Evolutionary conservation across 768 basidiomycete genomes (phyloP).

Genomic region (Lactarius sanguifluus): DNA sequence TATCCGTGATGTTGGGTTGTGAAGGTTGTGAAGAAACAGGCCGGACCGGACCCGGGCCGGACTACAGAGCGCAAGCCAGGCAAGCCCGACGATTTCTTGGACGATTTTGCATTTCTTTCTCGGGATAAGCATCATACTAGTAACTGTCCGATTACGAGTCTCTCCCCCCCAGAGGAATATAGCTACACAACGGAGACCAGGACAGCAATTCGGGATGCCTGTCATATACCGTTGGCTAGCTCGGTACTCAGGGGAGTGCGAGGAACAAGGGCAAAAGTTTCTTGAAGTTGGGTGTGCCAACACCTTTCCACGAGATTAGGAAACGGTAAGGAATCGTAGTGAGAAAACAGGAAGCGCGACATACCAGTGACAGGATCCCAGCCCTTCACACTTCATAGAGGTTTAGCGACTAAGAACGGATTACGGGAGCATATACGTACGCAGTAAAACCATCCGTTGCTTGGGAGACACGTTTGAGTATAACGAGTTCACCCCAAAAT

Average conservation of each 20-base stretch:
- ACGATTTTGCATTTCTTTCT: not conserved
- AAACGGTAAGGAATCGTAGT: not conserved
- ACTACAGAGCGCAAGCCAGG: too few species aligned
- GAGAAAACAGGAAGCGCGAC: not conserved
- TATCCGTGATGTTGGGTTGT: too few species aligned
- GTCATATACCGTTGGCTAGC: not conserved
- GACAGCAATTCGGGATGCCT: not conserved
- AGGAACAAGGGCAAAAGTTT: slow-evolving; percentile 33
- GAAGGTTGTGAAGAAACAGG: too few species aligned
- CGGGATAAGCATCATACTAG: not conserved
- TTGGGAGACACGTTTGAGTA: slow-evolving; percentile 7
- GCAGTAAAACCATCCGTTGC: slow-evolving; percentile 32
- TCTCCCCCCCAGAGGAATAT: not conserved
- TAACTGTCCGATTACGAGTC: not conserved
- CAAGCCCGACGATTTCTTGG: too few species aligned
- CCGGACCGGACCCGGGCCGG: too few species aligned
- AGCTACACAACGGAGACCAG: not conserved
- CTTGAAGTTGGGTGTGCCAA: slow-evolving; percentile 35
- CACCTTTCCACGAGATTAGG: slow-evolving; percentile 19
- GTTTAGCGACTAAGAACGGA: not conserved
- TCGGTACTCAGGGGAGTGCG: slow-evolving; percentile 28
- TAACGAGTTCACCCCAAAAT: not conserved
- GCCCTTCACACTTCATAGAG: slow-evolving; percentile 25
- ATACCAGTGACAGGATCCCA: slow-evolving; percentile 34
- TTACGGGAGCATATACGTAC: slow-evolving; percentile 21